Base-by-base conservation (phyloP, 2,329 filamentous ascomycete genomes). In the Pestalotiopsis sp. region DNA sequence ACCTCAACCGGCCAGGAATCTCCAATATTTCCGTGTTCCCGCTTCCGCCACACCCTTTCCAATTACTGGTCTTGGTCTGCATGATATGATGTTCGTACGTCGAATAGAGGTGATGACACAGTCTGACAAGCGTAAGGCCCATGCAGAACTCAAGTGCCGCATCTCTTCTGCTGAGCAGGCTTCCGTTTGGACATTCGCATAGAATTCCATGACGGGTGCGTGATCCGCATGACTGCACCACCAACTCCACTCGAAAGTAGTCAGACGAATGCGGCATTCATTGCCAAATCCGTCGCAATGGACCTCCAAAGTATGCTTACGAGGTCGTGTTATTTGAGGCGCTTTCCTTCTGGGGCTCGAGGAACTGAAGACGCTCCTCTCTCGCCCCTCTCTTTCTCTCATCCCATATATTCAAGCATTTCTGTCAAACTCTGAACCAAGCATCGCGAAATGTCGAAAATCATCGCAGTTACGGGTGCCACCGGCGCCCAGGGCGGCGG, bases 381-480 rank as follows among this genome's bases (percentile, higher is more conserved):
- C 30, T 30, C 30, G 6, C 30, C 30, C 1, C 6, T 7, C 30
- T 30, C 1, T 30, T 2, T 7, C 24, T 24, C 24, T 6, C 4
- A 6, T 30, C 26, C 26, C 4, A 1, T 9, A 30, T 1, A 30
- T 6, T 5, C 35, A 38, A 30, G 11, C 9, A 2, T 38, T 11
- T 1, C 35, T 5, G n/a, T 40, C 58, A 11, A 11, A 17, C 35
- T 38, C 17, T n/a, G 6, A n/a, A 1, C 3, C 17, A 39, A 22
- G 10, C 3, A 11, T 44, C 4, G 24, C 7, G 9, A 26, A n/a
- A 67, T 66, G 61, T 26, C 65, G 4, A 66, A 64, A 38, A 66
- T 66, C 48, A 69, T 69, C 30, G 63, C 66, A 2, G 62, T 69
- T n/a, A 67, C 62, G 3, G 68, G 68, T 38, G 61, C 56, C 44